Evolutionary conservation across 129 eudicot species (phyloP), one percentile per base, ranked within the genome.

Genomic region (Flaveria bidentis): DNA sequence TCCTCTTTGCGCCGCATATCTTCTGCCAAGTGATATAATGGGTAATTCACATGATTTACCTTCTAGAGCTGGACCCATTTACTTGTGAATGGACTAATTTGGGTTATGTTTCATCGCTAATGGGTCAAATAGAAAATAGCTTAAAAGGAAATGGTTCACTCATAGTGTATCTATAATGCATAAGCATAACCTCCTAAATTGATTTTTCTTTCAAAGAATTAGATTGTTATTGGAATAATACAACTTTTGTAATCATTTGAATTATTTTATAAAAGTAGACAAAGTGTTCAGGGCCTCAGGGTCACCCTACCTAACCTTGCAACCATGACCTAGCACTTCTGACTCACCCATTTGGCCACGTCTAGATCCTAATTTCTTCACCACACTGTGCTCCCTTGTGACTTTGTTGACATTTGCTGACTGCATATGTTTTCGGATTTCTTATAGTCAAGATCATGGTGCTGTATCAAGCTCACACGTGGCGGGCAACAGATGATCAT

Each of bases 1-100:
- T 86, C 98, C 12, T 86, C 97, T 67, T 71, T 90, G 74, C 96
- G 87, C 18, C 96, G 97, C 51, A 88, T 93, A 49, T 93, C 98
- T 69, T 93, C 97, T 10, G 80, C 98, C 50, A 93, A 93, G 83
- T 93, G 84, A 90, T 76, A 18, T 56, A 41, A 42, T 84, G 74
- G 53, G 53, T 49, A 49, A 49, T 49, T 49, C 53, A 74, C 41
- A 74, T 53, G n/a, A 49, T 3, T 74, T 25, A 55, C 78, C 61
- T 11, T 46, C 50, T 17, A 52, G 22, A 52, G 60, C 10, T 52
- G 60, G 60, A 52, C 60, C 16, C 52, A 12, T 67, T 42, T 9
- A 39, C 72, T n/a, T 33, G 8, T 36, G 50, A n/a, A 65, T 61
- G 7, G 13, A 14, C 53, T 49, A 13, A 49, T 49, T 14, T 13